Percentiles rank a stretch among this genome's conserved stretches.
These are phyloP conservation scores for Dactylella cylindrospora DNA, from an alignment of 2,329 filamentous ascomycete species.

Conservation along the genomic window DNA sequence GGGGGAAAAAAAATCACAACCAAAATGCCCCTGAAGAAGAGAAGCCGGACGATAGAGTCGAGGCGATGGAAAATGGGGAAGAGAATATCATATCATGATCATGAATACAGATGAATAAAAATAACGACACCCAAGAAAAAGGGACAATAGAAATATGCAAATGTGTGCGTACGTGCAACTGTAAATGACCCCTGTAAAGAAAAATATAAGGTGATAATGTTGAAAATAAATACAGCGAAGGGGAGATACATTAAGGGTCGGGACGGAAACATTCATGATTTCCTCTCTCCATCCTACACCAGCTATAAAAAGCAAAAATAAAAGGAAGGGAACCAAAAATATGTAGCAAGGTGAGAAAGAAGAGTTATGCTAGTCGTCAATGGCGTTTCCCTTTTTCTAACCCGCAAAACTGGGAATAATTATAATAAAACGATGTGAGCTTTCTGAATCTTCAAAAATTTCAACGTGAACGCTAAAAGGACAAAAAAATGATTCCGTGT, in stretches of 20 bases:
- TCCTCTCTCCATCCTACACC: conserved; percentile 22
- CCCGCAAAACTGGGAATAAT: conserved; percentile 4
- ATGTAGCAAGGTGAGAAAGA: too few species aligned
- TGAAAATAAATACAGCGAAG: conserved; percentile 43
- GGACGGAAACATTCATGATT: conserved; percentile 15
- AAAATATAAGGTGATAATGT: conserved; percentile 44
- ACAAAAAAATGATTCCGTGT: conserved; percentile 19
- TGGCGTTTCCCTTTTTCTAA: conserved; percentile 38
- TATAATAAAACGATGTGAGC: not conserved
- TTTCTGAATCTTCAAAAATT: conserved; percentile 22
- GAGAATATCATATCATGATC: conserved; percentile 24
- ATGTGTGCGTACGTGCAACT: conserved; percentile 11
- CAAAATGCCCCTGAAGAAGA: too few species aligned
- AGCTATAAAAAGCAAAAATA: conserved; percentile 10
- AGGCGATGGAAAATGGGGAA: too few species aligned
- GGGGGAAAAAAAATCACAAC: too few species aligned
- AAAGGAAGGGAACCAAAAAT: too few species aligned
- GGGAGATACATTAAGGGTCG: conserved; percentile 5
- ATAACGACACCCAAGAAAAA: too few species aligned
- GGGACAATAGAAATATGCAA: not conserved
- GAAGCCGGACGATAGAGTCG: too few species aligned
- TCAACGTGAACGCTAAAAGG: conserved; percentile 36
- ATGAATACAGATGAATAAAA: conserved; percentile 1
- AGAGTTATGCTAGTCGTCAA: conserved; percentile 14
- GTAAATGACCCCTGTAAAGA: conserved; percentile 2